A percentile compares a stretch with the other conserved stretches of the same genome.
These are phyloP conservation scores for Acacia confusa DNA, from an alignment of 306 rosid species.

Conservation along the genomic window DNA sequence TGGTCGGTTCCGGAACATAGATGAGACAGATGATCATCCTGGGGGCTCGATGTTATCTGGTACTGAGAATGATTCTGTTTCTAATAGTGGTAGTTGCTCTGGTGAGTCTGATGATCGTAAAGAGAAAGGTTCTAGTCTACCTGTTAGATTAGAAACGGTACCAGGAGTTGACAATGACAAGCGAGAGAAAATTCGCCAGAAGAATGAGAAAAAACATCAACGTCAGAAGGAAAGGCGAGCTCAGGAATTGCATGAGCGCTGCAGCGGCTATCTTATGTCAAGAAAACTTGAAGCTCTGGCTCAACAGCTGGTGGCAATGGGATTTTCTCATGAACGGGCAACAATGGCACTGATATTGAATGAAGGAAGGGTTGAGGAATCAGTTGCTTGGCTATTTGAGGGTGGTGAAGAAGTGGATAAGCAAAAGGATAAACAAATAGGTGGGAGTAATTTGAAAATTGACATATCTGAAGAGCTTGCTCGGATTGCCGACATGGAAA, in stretches of 20 bases:
- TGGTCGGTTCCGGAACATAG: conserved; percentile 89
- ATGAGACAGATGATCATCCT: conserved; percentile 86
- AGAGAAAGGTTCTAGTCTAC: conserved; percentile 61
- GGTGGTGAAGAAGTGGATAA: conserved; percentile 64
- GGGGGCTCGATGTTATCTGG: conserved; percentile 57
- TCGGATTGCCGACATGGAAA: conserved; percentile 68
- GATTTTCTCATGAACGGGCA: conserved; percentile 83
- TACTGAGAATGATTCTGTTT: conserved; percentile 88
- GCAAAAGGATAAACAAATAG: conserved; percentile 48
- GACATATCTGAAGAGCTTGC: conserved; percentile 97
- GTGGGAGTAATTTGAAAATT: conserved; percentile 69
- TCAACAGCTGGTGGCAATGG: conserved; percentile 89
- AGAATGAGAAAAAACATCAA: conserved; percentile 95
- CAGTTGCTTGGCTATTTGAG: conserved; percentile 84
- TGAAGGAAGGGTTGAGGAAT: conserved; percentile 91
- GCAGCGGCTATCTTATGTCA: conserved; percentile 86
- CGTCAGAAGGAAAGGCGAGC: conserved; percentile 98
- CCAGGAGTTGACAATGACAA: conserved; percentile 96
- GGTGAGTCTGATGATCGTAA: conserved; percentile 98
- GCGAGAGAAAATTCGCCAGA: conserved; percentile 91
- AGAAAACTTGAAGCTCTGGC: conserved; percentile 93
- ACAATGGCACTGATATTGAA: conserved; percentile 84
- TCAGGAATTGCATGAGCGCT: conserved; percentile 89
- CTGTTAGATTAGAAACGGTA: conserved; percentile 59
- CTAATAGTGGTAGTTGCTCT: conserved; percentile 96